phyloP scores from a whole-genome alignment of 1,284 basidiomycete genomes.

The Pseudozyma thailandica region DNA sequence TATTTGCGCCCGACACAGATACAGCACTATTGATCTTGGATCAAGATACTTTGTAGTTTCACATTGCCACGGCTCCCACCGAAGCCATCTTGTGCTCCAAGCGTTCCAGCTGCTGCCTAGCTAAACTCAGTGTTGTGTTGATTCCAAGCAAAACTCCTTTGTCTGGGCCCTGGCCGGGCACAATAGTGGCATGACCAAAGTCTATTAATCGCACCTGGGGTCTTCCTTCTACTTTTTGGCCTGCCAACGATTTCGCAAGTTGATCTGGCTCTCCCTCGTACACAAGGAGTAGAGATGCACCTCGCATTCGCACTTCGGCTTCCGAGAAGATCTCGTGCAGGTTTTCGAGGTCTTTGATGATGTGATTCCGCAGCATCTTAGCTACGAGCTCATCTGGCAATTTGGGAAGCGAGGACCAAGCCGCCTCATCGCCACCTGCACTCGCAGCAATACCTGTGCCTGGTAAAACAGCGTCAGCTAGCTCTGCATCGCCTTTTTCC shows the following conservation, averaged over 20 bases:
- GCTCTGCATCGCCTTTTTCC: conserved; percentile 22
- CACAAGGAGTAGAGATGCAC: conserved; percentile 81
- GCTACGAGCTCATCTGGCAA: conserved; percentile 66
- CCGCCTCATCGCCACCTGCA: not conserved
- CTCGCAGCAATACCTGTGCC: conserved; percentile 12
- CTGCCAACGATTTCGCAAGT: conserved; percentile 60
- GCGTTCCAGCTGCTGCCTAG: conserved; percentile 9
- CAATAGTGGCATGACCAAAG: conserved; percentile 85
- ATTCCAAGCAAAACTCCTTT: conserved; percentile 79
- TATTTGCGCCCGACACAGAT: too few relatives aligned
- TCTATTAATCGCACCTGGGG: conserved; percentile 81
- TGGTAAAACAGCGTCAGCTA: conserved; percentile 16
- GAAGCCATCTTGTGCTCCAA: conserved; percentile 7
- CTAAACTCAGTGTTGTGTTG: conserved; percentile 71
- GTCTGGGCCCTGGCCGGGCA: conserved; percentile 81
- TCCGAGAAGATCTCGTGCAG: conserved; percentile 73
- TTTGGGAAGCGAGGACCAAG: conserved; percentile 56
- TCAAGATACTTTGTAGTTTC: too few relatives aligned
- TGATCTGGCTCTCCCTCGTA: conserved; percentile 79
- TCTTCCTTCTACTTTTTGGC: not conserved
- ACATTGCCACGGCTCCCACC: not conserved
- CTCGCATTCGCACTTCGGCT: conserved; percentile 83
- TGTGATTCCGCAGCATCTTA: conserved; percentile 51
- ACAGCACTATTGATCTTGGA: too few relatives aligned
- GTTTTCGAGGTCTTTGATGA: conserved; percentile 71